Base-by-base conservation (phyloP, 345 rosid genomes). In the Carallia brachiata region DNA sequence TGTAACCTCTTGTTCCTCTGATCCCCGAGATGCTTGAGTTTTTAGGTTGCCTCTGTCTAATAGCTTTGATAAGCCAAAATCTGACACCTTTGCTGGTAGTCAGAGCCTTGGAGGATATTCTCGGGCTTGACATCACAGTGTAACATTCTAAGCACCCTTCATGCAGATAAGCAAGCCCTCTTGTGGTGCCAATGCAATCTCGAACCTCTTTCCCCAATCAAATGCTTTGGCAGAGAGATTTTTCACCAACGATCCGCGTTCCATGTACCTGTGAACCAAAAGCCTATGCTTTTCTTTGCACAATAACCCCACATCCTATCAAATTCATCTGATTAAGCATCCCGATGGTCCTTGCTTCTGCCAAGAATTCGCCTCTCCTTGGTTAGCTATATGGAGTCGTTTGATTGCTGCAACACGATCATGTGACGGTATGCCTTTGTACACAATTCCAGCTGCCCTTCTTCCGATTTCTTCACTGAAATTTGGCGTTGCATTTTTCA, bases 241-340 rank as follows among this genome's bases (percentile, higher is more conserved):
- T 23, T 23, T 23, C 2, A 15, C 60, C 27, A 55, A 55, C 12
- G 60, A 55, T 55, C 60, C 64, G 9, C 16, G n/a, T 23, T 61
- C 64, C 64, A 78, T 18, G 17, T 64, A 57, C 65, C 37, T 4
- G 19, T 32, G 13, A 6, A 61, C 52, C 18, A 73, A 50, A 9
- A 78, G 81, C 61, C 74, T 70, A 34, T 69, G 71, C 37, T 78
- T 78, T 6, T 68, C 64, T 53, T 65, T 1, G 63, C 61, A 16
- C 78, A 78, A 40, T 60, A 73, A 0, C 81, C 81, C 75, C 66
- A 69, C 78, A 73, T 70, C 70, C 67, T n/a, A 73, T 73, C 58
- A 78, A 48, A 66, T 70, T 70, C 78, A 73, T 78, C 62, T 78
- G 81, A 34, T 78, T 78, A 52, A 78, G 61, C 72, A 40, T 73